Conservation (phyloP, 805 yeast species). For the Phaffomyces antillensis region DNA sequence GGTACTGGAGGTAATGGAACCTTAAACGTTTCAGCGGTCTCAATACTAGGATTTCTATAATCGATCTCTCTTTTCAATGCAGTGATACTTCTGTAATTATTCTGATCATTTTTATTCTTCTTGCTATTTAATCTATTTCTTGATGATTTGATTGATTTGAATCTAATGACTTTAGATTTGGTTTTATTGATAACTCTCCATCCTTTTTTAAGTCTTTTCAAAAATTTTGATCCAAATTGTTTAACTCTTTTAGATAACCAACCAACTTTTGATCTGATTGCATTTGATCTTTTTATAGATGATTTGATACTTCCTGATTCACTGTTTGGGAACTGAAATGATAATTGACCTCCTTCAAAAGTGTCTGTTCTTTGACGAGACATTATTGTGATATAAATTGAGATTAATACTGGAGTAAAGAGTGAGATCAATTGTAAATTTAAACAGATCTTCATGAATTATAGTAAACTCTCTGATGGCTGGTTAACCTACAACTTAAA, state of each 20-base stretch:
- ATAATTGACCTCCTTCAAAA: too few relatives aligned
- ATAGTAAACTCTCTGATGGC: too few relatives aligned
- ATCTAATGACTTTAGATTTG: conserved; percentile 2
- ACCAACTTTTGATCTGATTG: conserved; percentile 33
- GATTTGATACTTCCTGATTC: too few relatives aligned
- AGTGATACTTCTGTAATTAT: conserved; percentile 13
- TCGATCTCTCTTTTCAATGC: conserved; percentile 23
- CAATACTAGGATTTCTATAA: conserved; percentile 8
- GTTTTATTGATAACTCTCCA: conserved; percentile 25
- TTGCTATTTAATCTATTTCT: not conserved
- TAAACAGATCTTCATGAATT: too few relatives aligned
- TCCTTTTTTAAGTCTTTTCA: conserved; percentile 15
- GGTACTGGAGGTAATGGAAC: conserved; percentile 18
- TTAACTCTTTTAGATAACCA: conserved; percentile 26
- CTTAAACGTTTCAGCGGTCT: not conserved
- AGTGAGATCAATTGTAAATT: too few relatives aligned
- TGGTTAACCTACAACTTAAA: too few relatives aligned
- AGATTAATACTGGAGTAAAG: too few relatives aligned
- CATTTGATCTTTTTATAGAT: conserved; percentile 27
- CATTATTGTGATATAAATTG: too few relatives aligned
- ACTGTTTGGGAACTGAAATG: too few relatives aligned
- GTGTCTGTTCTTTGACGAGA: too few relatives aligned
- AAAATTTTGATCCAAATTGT: conserved; percentile 21
- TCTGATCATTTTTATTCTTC: conserved; percentile 10
- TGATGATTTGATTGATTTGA: not conserved